Base-by-base conservation (phyloP, 2,329 filamentous ascomycete species). In the Escovopsis sp. region DNA sequence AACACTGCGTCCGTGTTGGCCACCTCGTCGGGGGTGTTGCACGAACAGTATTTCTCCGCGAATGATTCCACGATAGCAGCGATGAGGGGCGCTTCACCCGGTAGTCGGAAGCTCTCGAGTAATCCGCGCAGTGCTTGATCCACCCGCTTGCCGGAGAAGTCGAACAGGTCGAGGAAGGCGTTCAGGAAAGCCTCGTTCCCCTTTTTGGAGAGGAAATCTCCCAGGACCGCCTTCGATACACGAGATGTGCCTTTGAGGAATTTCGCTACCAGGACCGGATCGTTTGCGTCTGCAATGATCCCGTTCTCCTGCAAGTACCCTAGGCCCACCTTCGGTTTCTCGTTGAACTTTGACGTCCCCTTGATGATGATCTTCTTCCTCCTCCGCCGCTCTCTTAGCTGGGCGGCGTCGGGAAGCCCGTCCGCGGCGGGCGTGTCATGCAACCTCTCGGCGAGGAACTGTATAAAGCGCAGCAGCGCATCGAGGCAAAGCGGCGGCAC, bases 401-500 rank as follows among this genome's bases (percentile, higher is more conserved):
- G 57, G 27, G 67, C 68, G 24, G 74, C 70, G 41, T 84, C 74
- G 0, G 84, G 84, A 49, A 81, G 78, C 1, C 76, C 78, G 41
- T 81, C 76, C 10, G 63, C 66, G 2, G 64, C 58, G 1, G 84
- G 76, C 24, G 76, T 66, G 41, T 91, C 76, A 39, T 93, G 76
- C 14, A 96, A 64, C 42, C 91, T 76, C 57, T 94, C 87, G 1
- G 86, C 83, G 49, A 98, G 81, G 49, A 86, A 94, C 55, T 95
- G 88, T 30, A 98, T 76, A 53, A 88, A 96, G 13, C 86, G 81
- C 20, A 98, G 69, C 10, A 98, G 68, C 9, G 91, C 87, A 62
- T 98, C 91, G 16, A 98, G 69, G 53, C 91, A 98, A 3, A 98
- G 67, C 1, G 91, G 91, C 13, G 91, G 91, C 1, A 98, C 93